Conservation (phyloP, 2,329 filamentous ascomycete species). For the Pestalotiopsis sp. region DNA sequence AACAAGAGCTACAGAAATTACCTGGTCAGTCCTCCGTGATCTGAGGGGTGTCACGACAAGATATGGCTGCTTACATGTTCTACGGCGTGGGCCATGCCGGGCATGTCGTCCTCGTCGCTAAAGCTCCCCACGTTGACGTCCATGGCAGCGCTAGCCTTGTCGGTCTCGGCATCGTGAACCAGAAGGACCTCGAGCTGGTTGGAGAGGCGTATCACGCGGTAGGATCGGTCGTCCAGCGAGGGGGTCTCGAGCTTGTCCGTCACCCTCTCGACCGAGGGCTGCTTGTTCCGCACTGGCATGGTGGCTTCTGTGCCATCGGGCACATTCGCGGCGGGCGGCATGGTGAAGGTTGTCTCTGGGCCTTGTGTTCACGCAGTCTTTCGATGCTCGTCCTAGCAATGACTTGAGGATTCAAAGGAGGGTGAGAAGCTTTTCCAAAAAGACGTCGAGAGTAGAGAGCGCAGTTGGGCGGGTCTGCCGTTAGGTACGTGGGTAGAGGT, state of each 20-base stretch:
- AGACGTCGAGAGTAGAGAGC: background rate
- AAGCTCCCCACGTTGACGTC: conserved; percentile 70
- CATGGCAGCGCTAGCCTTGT: conserved; percentile 89
- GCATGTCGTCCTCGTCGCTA: conserved; percentile 87
- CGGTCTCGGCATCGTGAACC: conserved; percentile 91
- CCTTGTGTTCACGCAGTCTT: background rate
- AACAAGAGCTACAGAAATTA: conserved; percentile 66
- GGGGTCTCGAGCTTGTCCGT: conserved; percentile 32
- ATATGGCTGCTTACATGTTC: conserved; percentile 66
- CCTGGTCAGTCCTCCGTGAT: background rate
- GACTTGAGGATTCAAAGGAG: background rate
- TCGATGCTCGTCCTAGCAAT: background rate
- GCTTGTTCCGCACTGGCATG: conserved; percentile 29
- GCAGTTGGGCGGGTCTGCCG: conserved; percentile 3
- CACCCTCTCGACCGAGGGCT: conserved; percentile 34
- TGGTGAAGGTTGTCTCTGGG: background rate
- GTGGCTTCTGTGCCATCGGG: conserved; percentile 24
- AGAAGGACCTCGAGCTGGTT: conserved; percentile 90
- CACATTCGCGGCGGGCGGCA: conserved; percentile 15
- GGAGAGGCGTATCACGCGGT: conserved; percentile 79
- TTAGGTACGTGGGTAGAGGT: background rate
- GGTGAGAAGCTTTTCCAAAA: background rate
- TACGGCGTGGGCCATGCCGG: conserved; percentile 92
- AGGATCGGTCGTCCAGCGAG: conserved; percentile 73
- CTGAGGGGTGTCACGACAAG: background rate